These are phyloP conservation scores for Macrophomina phaseolina DNA, from an alignment of 2,329 filamentous ascomycete species.

Conservation along the genomic window DNA sequence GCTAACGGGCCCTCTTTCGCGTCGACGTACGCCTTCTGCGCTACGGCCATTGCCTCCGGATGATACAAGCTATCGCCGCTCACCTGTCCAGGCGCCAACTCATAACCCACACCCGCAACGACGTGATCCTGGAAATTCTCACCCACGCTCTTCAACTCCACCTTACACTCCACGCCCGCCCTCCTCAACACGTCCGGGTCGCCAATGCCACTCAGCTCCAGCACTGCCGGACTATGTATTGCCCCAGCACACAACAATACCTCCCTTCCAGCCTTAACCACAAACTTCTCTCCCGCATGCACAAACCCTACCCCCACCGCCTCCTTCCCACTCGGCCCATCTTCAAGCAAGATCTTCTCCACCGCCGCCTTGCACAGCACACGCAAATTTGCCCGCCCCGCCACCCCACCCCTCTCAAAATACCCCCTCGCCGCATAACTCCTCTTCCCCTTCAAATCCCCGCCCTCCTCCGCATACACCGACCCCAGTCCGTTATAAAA, in stretches of 20 bases:
- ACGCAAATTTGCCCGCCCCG: neutral
- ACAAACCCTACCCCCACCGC: neutral
- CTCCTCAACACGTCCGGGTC: slow-evolving; percentile 31
- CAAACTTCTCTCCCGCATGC: neutral
- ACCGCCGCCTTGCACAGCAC: slow-evolving; percentile 6
- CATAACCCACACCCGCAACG: slow-evolving; percentile 28
- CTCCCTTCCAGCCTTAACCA: slow-evolving; percentile 38
- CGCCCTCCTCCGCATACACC: slow-evolving; percentile 34
- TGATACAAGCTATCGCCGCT: neutral
- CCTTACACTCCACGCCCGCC: slow-evolving; percentile 37
- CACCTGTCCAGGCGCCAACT: neutral
- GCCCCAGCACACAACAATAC: slow-evolving; percentile 28
- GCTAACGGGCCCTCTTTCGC: neutral
- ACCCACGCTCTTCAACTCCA: slow-evolving; percentile 40
- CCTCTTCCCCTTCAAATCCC: slow-evolving; percentile 38
- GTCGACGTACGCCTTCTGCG: slow-evolving; percentile 15
- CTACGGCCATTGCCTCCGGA: slow-evolving; percentile 16
- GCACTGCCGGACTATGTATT: slow-evolving; percentile 31
- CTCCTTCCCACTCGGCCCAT: neutral
- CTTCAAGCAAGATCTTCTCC: neutral
- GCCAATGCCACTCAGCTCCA: slow-evolving; percentile 40
- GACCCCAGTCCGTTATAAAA: slow-evolving; percentile 40
- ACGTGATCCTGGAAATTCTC: slow-evolving; percentile 44
- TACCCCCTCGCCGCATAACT: slow-evolving; percentile 44
- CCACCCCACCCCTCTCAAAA: neutral